phyloP scores from a whole-genome alignment of 257 asterid genomes.

The Echites panduratus region DNA sequence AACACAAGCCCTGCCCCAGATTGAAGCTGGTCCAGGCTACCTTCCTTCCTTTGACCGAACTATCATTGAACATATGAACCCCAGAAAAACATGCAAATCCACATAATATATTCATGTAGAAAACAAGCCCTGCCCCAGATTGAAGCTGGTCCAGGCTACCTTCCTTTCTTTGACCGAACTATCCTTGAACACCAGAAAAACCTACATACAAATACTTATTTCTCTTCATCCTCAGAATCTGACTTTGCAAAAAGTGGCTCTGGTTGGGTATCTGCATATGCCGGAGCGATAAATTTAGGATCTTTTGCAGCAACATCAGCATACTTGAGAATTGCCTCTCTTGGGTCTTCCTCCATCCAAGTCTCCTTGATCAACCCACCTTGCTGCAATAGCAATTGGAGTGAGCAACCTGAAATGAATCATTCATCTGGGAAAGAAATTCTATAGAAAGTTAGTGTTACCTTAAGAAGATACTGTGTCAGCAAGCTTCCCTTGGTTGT shows the following conservation, averaged over 20 bases:
- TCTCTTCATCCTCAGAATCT: slow-evolving; percentile 86
- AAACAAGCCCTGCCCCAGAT: neutral
- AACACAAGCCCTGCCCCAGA: neutral
- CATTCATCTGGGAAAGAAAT: neutral
- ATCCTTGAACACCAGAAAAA: neutral
- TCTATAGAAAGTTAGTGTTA: slow-evolving; percentile 15
- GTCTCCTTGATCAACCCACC: slow-evolving; percentile 92
- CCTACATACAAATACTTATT: slow-evolving; percentile 16
- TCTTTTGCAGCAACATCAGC: slow-evolving; percentile 87
- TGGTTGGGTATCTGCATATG: slow-evolving; percentile 88
- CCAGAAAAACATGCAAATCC: too few relatives aligned
- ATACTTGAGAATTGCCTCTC: slow-evolving; percentile 90
- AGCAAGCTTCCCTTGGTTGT: slow-evolving; percentile 84
- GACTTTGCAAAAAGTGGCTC: slow-evolving; percentile 66
- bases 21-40: neutral
- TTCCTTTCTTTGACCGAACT: neutral
- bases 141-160: neutral
- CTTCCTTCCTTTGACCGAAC: neutral
- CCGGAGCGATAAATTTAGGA: slow-evolving; percentile 89
- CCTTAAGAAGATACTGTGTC: slow-evolving; percentile 94
- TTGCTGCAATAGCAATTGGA: slow-evolving; percentile 49
- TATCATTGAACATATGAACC: too few relatives aligned
- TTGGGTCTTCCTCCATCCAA: slow-evolving; percentile 98
- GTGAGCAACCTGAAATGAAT: neutral
- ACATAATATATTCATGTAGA: neutral